A percentile compares a stretch with the other conserved stretches of the same genome.
Evolutionary conservation across 106 monocot genomes (phyloP).

Genomic region (Amphibolis antarctica): DNA sequence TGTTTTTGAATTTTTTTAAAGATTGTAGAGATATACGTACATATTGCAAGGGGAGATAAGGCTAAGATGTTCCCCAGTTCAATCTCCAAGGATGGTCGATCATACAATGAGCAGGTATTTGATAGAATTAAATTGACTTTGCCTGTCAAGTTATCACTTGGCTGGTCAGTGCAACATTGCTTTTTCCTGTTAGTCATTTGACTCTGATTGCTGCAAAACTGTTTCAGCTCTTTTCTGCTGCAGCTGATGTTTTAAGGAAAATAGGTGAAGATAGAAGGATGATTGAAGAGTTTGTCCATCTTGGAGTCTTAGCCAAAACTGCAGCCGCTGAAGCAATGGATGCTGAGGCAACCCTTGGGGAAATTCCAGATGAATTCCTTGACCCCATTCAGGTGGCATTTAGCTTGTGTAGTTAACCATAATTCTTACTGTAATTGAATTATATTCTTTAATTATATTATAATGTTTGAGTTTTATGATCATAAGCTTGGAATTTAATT

Average conservation of each 20-base stretch:
- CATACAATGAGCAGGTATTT: conserved; percentile 84
- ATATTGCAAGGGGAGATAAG: conserved; percentile 87
- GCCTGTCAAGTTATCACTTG: neutral
- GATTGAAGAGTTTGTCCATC: conserved; percentile 68
- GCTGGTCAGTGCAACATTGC: neutral
- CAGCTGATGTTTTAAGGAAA: conserved; percentile 72
- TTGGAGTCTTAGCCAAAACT: conserved; percentile 64
- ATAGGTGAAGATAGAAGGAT: conserved; percentile 68
- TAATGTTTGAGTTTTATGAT: no score
- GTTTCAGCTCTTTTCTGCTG: conserved; percentile 67
- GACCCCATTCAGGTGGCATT: conserved; percentile 91
- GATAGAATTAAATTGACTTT: neutral
- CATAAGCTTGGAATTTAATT: no score
- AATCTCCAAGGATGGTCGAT: conserved; percentile 84
- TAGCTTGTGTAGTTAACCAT: no score
- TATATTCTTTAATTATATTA: no score
- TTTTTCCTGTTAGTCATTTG: neutral
- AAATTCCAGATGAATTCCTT: conserved; percentile 98
- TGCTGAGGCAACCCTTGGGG: conserved; percentile 82
- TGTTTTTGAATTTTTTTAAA: conserved; percentile 13
- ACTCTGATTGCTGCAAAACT: neutral
- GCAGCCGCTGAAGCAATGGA: conserved; percentile 93
- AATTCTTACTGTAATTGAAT: no score
- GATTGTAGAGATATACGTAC: conserved; percentile 97
- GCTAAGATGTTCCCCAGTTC: conserved; percentile 64